Conservation (phyloP, 2,329 filamentous ascomycete genomes). For the Boeremia exigua region DNA sequence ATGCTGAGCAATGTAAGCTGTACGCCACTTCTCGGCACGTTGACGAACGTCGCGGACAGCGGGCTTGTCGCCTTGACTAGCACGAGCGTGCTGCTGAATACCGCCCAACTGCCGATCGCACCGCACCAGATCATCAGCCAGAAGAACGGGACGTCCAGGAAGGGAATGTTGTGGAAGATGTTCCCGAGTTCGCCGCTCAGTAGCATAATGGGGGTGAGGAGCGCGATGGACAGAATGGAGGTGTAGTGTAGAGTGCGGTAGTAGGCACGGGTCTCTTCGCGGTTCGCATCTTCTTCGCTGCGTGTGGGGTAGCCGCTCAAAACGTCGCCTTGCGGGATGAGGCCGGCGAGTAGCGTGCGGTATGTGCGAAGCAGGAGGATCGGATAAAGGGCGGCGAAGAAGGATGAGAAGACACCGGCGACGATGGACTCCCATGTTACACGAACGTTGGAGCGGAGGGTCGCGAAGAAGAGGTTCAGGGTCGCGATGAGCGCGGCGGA, state of each 20-base stretch:
- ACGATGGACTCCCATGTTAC: slow-evolving; percentile 60
- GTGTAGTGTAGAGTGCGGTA: slow-evolving; percentile 61
- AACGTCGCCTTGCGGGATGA: slow-evolving; percentile 54
- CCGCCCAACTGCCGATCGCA: slow-evolving; percentile 55
- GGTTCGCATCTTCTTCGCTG: slow-evolving; percentile 40
- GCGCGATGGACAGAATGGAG: slow-evolving; percentile 56
- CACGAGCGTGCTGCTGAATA: slow-evolving; percentile 57
- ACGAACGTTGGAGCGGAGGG: slow-evolving; percentile 53
- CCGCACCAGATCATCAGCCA: slow-evolving; percentile 61
- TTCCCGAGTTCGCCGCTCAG: slow-evolving; percentile 57
- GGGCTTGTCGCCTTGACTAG: slow-evolving; percentile 59
- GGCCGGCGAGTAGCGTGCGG: slow-evolving; percentile 53
- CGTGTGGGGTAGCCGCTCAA: slow-evolving; percentile 48
- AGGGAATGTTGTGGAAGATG: slow-evolving; percentile 60
- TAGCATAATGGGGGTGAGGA: slow-evolving; percentile 58
- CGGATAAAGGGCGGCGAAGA: slow-evolving; percentile 60
- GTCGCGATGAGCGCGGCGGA: slow-evolving; percentile 59
- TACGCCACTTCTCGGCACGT: slow-evolving; percentile 57
- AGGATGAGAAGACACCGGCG: slow-evolving; percentile 59
- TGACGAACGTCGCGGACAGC: slow-evolving; percentile 58
- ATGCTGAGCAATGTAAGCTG: slow-evolving; percentile 56
- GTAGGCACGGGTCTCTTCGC: slow-evolving; percentile 58
- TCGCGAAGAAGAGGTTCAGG: slow-evolving; percentile 59
- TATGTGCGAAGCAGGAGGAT: slow-evolving; percentile 59
- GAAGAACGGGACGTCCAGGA: slow-evolving; percentile 62